These are phyloP conservation scores for Colletotrichum sp. DNA, from an alignment of 2,329 filamentous ascomycete species.

Conservation along the genomic window DNA sequence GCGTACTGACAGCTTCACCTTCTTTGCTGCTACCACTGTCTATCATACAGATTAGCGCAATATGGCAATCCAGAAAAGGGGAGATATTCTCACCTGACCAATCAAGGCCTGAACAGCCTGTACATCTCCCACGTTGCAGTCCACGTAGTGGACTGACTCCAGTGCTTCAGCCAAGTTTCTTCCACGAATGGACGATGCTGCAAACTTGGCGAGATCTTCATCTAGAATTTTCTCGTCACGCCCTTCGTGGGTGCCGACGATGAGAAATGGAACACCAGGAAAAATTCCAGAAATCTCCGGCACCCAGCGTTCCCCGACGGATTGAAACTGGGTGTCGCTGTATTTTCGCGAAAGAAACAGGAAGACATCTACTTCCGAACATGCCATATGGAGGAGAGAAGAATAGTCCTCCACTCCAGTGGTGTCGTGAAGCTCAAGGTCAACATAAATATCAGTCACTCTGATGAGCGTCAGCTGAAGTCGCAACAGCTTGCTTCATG, in stretches of 20 bases:
- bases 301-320: not conserved
- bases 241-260: not conserved
- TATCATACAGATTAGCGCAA: accelerated
- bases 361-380: not conserved
- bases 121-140: not conserved
- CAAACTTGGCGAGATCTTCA: not conserved
- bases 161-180: not conserved
- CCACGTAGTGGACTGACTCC: not conserved
- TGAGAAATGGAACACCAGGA: not conserved
- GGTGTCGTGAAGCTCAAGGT: not conserved
- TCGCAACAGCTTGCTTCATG: not conserved
- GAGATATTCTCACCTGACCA: not conserved
- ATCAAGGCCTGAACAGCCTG: not conserved
- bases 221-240: not conserved
- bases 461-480: not conserved
- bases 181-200: not conserved
- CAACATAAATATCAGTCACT: not conserved
- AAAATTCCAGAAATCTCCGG: not conserved
- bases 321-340: not conserved
- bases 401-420: not conserved
- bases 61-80: not conserved
- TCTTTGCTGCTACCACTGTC: not conserved
- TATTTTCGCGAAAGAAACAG: not conserved
- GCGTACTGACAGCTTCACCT: not conserved
- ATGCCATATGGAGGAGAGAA: not conserved